Base-by-base conservation (phyloP, 2,329 filamentous ascomycete genomes). In the Rhynchosporium agropyri region DNA sequence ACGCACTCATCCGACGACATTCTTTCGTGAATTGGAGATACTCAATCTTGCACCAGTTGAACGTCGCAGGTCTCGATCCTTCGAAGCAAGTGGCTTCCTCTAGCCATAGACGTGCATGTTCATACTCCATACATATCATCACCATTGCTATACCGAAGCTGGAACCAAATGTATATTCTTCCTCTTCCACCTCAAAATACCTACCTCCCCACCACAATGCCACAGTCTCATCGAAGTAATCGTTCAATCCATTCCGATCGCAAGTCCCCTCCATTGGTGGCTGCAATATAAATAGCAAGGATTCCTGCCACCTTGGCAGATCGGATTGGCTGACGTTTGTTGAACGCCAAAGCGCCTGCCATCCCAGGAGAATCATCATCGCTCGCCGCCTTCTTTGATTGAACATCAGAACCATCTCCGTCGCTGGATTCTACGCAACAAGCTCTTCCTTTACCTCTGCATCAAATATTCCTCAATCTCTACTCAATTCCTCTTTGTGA, bases 401-500 rank as follows among this genome's bases (percentile, higher is more conserved):
- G 36, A 43, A 15, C 53, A 38, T 38, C 53, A 40, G 50, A 38
- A n/a, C 31, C 33, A 53, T 20, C 38, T 43, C 53, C 38, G 42
- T 46, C n/a, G 43, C 43, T 46, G 9, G 5, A 10, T 29, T 55
- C 51, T 15, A 4, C 20, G 8, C 31, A 28, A 20, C 31, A 26
- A 31, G 15, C 50, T 54, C 50, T 33, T 54, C 50, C 20, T 40
- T 26, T 10, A 20, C 20, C 2, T 20, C 20, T 38, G 20, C 15
- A 31, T 15, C 48, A 38, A 29, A 8, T 20, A 43, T 58, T 38
- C 50, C 43, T 55, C n/a, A 10, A 48, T 56, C 20, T 56, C 40
- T 38, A 36, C 62, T 59, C 58, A 48, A 65, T 40, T 60, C 48
- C 46, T 42, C 56, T 40, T 48, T 59, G 26, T 55, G 64, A 28